Percentiles rank a stretch among this genome's conserved stretches.
phyloP scores from a whole-genome alignment of 164 flowering plant species.

The Stephania cephalantha region DNA sequence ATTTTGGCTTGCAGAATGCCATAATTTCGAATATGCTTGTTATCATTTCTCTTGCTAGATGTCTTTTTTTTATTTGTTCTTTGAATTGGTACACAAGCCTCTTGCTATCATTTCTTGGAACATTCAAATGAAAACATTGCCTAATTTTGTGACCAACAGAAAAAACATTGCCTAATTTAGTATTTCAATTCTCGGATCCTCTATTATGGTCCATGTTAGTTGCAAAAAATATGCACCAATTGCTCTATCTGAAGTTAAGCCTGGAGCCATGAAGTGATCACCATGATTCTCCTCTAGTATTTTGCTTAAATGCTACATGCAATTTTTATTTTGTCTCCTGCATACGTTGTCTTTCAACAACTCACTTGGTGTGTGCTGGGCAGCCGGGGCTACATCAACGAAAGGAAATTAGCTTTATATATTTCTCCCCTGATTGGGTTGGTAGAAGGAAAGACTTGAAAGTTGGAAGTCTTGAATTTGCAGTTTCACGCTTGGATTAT shows the following conservation, averaged over 20 bases:
- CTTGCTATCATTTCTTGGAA: neutral
- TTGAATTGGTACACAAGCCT: neutral
- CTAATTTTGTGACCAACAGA: too few species aligned
- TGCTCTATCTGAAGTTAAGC: too few species aligned
- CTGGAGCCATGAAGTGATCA: neutral
- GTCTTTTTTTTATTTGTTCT: too few species aligned
- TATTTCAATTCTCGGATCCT: too few species aligned
- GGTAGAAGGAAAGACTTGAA: too few species aligned
- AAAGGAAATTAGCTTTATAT: too few species aligned
- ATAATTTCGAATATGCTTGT: neutral
- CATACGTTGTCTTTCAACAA: neutral
- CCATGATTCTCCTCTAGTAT: neutral
- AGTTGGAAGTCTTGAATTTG: neutral
- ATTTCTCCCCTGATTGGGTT: too few species aligned
- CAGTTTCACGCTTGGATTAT: neutral
- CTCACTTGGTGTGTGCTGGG: neutral
- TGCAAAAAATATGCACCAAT: too few species aligned
- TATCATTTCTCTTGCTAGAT: neutral
- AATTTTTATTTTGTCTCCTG: neutral
- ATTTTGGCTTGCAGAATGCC: neutral
- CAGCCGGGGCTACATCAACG: too few species aligned
- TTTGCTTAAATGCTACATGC: neutral
- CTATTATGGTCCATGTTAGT: too few species aligned
- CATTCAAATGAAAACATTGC: too few species aligned
- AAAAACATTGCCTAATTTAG: too few species aligned